Percentiles rank a stretch among this genome's conserved stretches.
phyloP scores from a whole-genome alignment of 176 grass and related monocot species.

The Aechmea fasciata region DNA sequence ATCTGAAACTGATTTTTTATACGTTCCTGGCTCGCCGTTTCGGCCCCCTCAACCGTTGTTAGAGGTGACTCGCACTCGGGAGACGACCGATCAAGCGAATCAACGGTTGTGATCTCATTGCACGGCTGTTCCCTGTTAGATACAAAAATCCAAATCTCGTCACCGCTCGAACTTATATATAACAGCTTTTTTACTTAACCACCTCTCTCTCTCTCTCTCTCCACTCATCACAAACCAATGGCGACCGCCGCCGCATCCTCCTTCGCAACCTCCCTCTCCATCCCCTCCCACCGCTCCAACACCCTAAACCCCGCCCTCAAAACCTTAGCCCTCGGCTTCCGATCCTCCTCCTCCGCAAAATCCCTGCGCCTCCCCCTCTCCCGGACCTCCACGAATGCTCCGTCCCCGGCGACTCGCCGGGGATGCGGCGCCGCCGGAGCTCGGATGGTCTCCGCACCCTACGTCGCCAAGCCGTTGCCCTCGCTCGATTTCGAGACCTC shows the following conservation, averaged over 20 bases:
- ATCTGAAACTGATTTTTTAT: too few species aligned
- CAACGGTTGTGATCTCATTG: too few species aligned
- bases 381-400: conserved; percentile 1
- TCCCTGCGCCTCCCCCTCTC: conserved; percentile 14
- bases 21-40: too few species aligned
- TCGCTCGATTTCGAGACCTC: conserved; percentile 70
- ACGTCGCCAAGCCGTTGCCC: conserved; percentile 28
- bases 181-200: neutral
- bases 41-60: too few species aligned
- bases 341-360: conserved; percentile 20
- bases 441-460: conserved; percentile 36
- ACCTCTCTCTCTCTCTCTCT: neutral
- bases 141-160: too few species aligned
- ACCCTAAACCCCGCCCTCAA: conserved; percentile 25
- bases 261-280: neutral
- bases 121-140: too few species aligned
- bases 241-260: conserved; percentile 41
- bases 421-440: conserved; percentile 28
- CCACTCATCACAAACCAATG: conserved; percentile 21
- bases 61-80: too few species aligned
- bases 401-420: neutral
- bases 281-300: conserved; percentile 39
- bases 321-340: neutral
- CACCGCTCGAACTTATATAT: too few species aligned
- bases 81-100: too few species aligned